Evolutionary conservation across 1,139 yeast genomes (phyloP).

Genomic region (Nakaseomyces kungkrabaensis): DNA sequence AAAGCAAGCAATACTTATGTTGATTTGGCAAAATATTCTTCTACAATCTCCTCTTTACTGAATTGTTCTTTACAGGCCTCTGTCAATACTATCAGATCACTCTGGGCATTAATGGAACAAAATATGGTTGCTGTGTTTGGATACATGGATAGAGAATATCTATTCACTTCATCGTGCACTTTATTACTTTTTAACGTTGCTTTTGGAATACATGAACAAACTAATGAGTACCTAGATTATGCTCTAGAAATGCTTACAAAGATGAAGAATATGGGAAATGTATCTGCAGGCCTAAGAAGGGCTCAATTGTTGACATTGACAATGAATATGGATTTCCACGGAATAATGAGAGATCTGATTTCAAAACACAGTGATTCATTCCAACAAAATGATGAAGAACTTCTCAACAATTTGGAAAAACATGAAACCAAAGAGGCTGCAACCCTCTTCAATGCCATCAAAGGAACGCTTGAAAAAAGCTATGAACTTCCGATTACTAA

Average conservation of each 20-base stretch:
- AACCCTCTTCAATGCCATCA: conserved; percentile 11
- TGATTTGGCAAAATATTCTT: conserved; percentile 59
- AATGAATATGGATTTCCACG: conserved; percentile 57
- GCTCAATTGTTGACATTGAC: conserved; percentile 61
- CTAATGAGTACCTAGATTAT: conserved; percentile 62
- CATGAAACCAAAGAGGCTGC: conserved; percentile 6
- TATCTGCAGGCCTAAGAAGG: conserved; percentile 66
- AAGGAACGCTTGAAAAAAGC: conserved; percentile 14
- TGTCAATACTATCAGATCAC: conserved; percentile 61
- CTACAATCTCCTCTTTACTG: conserved; percentile 54
- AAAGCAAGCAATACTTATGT: conserved; percentile 46
- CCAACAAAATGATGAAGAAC: conserved; percentile 1
- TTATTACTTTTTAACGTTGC: conserved; percentile 68
- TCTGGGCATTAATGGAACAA: conserved; percentile 64
- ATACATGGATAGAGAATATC: conserved; percentile 80
- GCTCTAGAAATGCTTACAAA: conserved; percentile 60
- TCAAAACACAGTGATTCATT: conserved; percentile 43
- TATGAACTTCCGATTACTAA: conserved; percentile 14
- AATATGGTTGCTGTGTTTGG: conserved; percentile 79
- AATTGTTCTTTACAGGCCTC: conserved; percentile 82
- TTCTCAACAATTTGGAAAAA: background rate
- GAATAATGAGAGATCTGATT: conserved; percentile 48
- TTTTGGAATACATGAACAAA: conserved; percentile 73
- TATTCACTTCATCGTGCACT: conserved; percentile 74
- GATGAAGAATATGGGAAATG: conserved; percentile 68